Percentiles rank a stretch among this genome's conserved stretches.
Evolutionary conservation across 1,284 basidiomycete genomes (phyloP).

Genomic region (Austroboletus niveus): DNA sequence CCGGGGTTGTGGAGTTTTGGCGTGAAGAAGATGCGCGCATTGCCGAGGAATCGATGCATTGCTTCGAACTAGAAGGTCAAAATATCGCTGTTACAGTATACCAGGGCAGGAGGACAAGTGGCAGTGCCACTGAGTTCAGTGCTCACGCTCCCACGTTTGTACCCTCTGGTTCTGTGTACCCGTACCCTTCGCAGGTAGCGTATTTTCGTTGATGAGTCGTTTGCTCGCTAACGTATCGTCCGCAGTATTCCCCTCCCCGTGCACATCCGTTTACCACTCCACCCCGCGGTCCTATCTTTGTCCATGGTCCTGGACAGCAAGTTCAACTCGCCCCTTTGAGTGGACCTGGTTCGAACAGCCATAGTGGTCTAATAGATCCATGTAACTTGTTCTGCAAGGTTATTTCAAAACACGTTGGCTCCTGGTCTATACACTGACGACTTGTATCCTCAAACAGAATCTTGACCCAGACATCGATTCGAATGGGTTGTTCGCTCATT

Average conservation of each 20-base stretch:
- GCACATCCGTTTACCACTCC: slow-evolving; percentile 38
- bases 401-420: slow-evolving; percentile 11
- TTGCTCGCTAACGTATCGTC: slow-evolving; percentile 6
- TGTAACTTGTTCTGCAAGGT: slow-evolving; percentile 92
- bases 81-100: slow-evolving; percentile 80
- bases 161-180: slow-evolving; percentile 58
- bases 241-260: slow-evolving; percentile 63
- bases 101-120: slow-evolving; percentile 57
- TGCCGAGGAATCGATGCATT: slow-evolving; percentile 79
- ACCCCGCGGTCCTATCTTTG: slow-evolving; percentile 46
- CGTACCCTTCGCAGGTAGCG: slow-evolving; percentile 50
- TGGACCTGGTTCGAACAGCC: slow-evolving; percentile 74
- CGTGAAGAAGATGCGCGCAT: slow-evolving; percentile 79
- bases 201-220: slow-evolving; percentile 1
- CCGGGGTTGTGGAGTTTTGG: slow-evolving; percentile 84
- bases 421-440: slow-evolving; percentile 5
- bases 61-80: slow-evolving; percentile 73
- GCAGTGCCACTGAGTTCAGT: slow-evolving; percentile 62
- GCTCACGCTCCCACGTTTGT: slow-evolving; percentile 72
- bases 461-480: slow-evolving; percentile 84
- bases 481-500: slow-evolving; percentile 76
- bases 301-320: slow-evolving; percentile 88
- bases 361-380: slow-evolving; percentile 86
- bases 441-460: slow-evolving; percentile 51
- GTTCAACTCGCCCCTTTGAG: slow-evolving; percentile 74